A percentile compares a stretch with the other conserved stretches of the same genome.
Evolutionary conservation across 2,329 filamentous ascomycete species (phyloP).

Genomic region (Ascosphaera aggregata): DNA sequence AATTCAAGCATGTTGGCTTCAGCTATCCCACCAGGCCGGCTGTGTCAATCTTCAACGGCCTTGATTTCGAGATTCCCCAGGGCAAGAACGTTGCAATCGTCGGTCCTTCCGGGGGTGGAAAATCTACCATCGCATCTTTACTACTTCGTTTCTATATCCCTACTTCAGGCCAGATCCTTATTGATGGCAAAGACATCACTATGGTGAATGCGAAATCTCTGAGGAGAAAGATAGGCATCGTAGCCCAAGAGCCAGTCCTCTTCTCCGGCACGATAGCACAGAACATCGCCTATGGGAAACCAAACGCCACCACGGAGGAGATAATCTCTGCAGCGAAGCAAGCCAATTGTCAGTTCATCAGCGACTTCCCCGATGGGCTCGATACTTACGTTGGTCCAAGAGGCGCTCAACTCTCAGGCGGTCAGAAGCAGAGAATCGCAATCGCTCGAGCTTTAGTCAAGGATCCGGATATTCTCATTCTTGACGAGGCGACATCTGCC

Average conservation of each 20-base stretch:
- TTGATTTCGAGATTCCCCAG: conserved; percentile 77
- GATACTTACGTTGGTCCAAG: conserved; percentile 85
- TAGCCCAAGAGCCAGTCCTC: conserved; percentile 85
- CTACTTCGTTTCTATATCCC: conserved; percentile 81
- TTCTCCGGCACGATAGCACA: conserved; percentile 56
- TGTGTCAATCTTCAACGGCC: conserved; percentile 69
- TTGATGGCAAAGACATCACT: conserved; percentile 64
- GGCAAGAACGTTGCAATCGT: conserved; percentile 93
- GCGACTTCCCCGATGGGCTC: conserved; percentile 84
- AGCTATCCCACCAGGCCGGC: conserved; percentile 86
- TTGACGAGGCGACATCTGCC: conserved; percentile 90
- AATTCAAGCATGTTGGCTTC: conserved; percentile 67
- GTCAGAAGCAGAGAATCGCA: conserved; percentile 93
- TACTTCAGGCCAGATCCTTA: conserved; percentile 50
- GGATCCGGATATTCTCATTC: conserved; percentile 84
- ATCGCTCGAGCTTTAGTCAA: conserved; percentile 90
- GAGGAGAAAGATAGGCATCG: conserved; percentile 77
- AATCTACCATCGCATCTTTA: conserved; percentile 85
- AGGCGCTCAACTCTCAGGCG: conserved; percentile 81
- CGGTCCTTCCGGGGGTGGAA: conserved; percentile 84
- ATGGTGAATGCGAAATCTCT: conserved; percentile 85
- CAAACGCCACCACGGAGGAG: conserved; percentile 51
- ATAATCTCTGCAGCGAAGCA: conserved; percentile 71
- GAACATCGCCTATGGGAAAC: conserved; percentile 83
- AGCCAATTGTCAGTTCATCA: conserved; percentile 92